phyloP scores from a whole-genome alignment of 164 flowering plant genomes.

The Vitis labrusca region DNA sequence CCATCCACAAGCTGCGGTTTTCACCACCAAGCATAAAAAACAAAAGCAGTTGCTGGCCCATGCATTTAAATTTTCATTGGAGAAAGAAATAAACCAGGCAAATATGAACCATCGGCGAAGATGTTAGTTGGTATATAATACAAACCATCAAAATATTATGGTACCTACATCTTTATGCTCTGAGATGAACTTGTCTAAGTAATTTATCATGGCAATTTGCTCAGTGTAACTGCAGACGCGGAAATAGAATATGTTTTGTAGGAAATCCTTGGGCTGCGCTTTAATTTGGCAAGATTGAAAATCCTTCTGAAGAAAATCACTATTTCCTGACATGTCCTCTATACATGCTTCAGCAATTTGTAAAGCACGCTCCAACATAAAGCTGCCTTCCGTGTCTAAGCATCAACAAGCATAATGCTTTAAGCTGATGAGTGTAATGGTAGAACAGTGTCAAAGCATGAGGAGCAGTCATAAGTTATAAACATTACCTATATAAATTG shows the following conservation, averaged over 20 bases:
- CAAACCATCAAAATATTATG: not conserved
- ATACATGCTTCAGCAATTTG: conserved; percentile 87
- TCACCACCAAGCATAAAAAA: not conserved
- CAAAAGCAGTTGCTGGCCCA: not conserved
- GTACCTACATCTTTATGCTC: conserved; percentile 86
- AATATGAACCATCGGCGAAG: too few relatives aligned
- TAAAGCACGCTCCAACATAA: conserved; percentile 89
- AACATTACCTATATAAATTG: conserved; percentile 77
- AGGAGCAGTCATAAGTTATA: not conserved
- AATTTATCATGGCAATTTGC: conserved; percentile 78
- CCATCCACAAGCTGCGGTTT: not conserved
- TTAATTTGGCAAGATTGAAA: conserved; percentile 30
- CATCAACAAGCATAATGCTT: conserved; percentile 16
- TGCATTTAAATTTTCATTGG: too few relatives aligned
- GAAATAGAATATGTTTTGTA: conserved; percentile 74
- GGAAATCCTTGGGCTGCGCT: conserved; percentile 56
- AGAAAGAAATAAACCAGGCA: too few relatives aligned
- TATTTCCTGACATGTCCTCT: conserved; percentile 50
- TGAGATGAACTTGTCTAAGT: conserved; percentile 76
- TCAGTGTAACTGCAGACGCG: conserved; percentile 91
- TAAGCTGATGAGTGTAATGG: not conserved
- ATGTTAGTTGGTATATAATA: too few relatives aligned
- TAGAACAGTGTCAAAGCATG: not conserved
- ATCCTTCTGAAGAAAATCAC: conserved; percentile 32
- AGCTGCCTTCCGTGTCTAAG: conserved; percentile 95